phyloP scores from a whole-genome alignment of 1,284 basidiomycete genomes.

The Ceratobasidium sp. region DNA sequence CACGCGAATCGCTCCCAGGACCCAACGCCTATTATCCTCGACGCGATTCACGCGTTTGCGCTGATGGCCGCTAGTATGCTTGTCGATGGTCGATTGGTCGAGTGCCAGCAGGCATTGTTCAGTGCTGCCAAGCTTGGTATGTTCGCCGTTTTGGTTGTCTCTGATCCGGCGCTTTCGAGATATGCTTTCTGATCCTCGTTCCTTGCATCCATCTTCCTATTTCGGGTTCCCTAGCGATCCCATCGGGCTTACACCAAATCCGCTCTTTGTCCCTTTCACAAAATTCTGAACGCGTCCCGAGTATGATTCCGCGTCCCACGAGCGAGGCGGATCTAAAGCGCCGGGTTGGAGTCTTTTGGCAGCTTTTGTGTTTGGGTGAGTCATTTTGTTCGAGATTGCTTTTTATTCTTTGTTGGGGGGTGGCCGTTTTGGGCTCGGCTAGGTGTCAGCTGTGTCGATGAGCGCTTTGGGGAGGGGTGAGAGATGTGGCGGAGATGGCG shows the following conservation, averaged over 20 bases:
- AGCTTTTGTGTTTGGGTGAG: conserved; percentile 37
- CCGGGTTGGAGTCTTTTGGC: conserved; percentile 31
- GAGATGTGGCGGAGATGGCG: too few species aligned
- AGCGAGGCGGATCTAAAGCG: conserved; percentile 5
- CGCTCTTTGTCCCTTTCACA: conserved; percentile 12
- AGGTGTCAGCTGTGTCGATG: too few species aligned
- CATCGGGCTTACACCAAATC: conserved; percentile 25
- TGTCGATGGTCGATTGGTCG: conserved; percentile 18
- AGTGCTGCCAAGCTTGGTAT: conserved; percentile 35
- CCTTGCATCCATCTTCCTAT: neutral
- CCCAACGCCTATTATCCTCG: conserved; percentile 18
- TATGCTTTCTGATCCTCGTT: neutral
- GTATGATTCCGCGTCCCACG: conserved; percentile 6
- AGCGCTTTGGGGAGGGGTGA: too few species aligned
- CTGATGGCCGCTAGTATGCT: conserved; percentile 18
- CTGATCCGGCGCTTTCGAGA: neutral
- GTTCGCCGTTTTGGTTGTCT: neutral
- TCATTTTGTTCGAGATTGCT: neutral
- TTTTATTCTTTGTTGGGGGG: too few species aligned
- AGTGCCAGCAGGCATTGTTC: conserved; percentile 37
- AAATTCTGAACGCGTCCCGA: neutral
- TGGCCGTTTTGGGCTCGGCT: too few species aligned
- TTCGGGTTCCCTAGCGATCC: conserved; percentile 10
- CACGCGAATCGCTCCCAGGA: neutral
- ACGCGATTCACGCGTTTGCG: conserved; percentile 35